A percentile compares a stretch with the other conserved stretches of the same genome.
These are phyloP conservation scores for Citrus australasica DNA, from an alignment of 345 rosid species.

Conservation along the genomic window DNA sequence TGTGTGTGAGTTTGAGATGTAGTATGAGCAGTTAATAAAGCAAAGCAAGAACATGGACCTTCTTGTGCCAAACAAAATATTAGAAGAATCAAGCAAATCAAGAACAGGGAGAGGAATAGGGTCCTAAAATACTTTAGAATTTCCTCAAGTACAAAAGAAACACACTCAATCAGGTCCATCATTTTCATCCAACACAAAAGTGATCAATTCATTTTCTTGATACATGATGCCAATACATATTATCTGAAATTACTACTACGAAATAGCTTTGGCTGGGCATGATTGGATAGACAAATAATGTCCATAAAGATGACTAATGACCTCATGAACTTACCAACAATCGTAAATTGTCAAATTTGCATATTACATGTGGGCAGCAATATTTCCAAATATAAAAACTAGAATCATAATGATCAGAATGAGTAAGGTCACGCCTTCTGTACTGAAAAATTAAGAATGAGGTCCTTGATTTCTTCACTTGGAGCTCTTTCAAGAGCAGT, in stretches of 20 bases:
- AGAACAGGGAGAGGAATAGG: background rate
- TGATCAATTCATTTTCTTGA: background rate
- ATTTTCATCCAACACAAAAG: background rate
- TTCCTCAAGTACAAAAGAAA: background rate
- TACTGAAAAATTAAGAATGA: constrained; percentile 52
- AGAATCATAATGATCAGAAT: background rate
- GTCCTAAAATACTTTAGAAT: background rate
- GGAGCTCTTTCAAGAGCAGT: constrained; percentile 70
- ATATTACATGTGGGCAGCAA: background rate
- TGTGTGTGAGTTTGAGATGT: too few species aligned
- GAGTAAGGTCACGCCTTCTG: constrained; percentile 52
- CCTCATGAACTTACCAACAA: background rate
- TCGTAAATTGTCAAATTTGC: background rate
- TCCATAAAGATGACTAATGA: background rate
- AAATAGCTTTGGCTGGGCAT: background rate
- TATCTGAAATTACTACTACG: background rate
- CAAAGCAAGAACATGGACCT: too few species aligned
- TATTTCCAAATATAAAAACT: background rate
- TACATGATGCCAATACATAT: background rate
- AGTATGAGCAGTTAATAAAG: too few species aligned
- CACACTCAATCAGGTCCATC: background rate
- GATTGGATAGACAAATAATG: background rate
- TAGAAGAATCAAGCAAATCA: background rate
- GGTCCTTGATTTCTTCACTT: constrained; percentile 54
- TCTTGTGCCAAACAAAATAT: too few species aligned